Base-by-base conservation (phyloP, 1,139 yeast species). In the Citeromyces siamensis region DNA sequence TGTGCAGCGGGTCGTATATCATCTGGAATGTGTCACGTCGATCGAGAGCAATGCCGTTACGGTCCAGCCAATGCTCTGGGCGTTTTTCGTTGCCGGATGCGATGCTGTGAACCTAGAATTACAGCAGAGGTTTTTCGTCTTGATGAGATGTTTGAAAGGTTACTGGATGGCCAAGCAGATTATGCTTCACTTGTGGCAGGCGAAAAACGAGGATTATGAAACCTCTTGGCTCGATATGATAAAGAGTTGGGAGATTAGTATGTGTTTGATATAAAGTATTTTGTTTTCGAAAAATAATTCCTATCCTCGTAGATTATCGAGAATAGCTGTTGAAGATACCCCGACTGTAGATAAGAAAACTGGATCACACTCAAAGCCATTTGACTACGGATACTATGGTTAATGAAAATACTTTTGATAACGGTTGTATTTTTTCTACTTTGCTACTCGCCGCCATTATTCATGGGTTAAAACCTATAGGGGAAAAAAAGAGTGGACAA, bases 151-250 rank as follows among this genome's bases (percentile, higher is more conserved):
- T 28, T 50, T 54, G 32, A 50, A 46, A 37, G 52, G 52, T 5
- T 68, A 70, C 34, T 72, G 79, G 79, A 53, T 76, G 33, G 65
- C 68, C 1, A 69, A 71, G 44, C 79, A 72, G 45, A 56, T 71
- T 8, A 52, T 71, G 41, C 59, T 59, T 43, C 78, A 71, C 44
- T 59, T 69, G n/a, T 68, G 75, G 71, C 58, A 65, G 34, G 49
- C 72, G 20, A 50, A 68, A 37, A 18, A 52, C 9, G 63, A 60
- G 2, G 72, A 42, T 12, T 46, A 68, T 35, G 60, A 59, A n/a
- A 47, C 49, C 20, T 66, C 70, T 18, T 70, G 74, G 64, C 59
- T 71, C 62, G 76, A 71, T 44, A 51, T 71, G 55, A 59, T 72
- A 2, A 57, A 73, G 37, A 73, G 67, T 40, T 72, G 78, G 78